phyloP scores from a whole-genome alignment of 2,329 filamentous ascomycete genomes.

The Dothistroma pini region DNA sequence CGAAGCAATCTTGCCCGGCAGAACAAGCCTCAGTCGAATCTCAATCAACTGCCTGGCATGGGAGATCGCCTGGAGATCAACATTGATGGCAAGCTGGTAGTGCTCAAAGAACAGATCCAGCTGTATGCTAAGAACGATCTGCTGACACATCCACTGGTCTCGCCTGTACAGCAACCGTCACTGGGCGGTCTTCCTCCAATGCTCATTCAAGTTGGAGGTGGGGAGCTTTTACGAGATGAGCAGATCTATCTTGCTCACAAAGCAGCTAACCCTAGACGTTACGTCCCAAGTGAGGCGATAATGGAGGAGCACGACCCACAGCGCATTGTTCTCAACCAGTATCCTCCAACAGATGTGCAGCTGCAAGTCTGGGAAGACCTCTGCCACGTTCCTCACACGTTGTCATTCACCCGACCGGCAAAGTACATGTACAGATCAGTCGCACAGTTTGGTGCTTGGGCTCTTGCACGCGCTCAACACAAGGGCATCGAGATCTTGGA shows the following conservation, averaged over 20 bases:
- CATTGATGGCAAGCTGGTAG: conserved; percentile 66
- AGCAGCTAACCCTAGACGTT: conserved; percentile 75
- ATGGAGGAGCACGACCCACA: conserved; percentile 61
- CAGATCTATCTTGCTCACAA: conserved; percentile 96
- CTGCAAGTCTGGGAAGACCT: conserved; percentile 95
- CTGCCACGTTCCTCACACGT: conserved; percentile 84
- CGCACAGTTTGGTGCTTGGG: conserved; percentile 92
- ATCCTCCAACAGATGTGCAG: conserved; percentile 83
- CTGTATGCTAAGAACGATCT: conserved; percentile 81
- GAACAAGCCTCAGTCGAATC: conserved; percentile 17
- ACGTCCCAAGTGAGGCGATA: conserved; percentile 63
- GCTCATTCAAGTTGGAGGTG: conserved; percentile 80
- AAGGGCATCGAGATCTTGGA: conserved; percentile 75
- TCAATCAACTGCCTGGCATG: conserved; percentile 24
- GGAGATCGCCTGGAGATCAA: conserved; percentile 56
- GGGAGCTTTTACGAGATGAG: conserved; percentile 86
- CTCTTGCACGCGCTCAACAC: conserved; percentile 76
- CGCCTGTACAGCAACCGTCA: conserved; percentile 80
- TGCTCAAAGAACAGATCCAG: conserved; percentile 89
- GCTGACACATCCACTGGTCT: conserved; percentile 82
- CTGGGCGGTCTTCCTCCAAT: conserved; percentile 86
- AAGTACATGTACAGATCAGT: conserved; percentile 94
- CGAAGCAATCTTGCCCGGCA: conserved; percentile 15
- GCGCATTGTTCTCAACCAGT: conserved; percentile 55
- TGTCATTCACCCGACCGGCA: conserved; percentile 94